Evolutionary conservation across 441 rosid genomes (phyloP).

Genomic region (Dalechampia spathulata): DNA sequence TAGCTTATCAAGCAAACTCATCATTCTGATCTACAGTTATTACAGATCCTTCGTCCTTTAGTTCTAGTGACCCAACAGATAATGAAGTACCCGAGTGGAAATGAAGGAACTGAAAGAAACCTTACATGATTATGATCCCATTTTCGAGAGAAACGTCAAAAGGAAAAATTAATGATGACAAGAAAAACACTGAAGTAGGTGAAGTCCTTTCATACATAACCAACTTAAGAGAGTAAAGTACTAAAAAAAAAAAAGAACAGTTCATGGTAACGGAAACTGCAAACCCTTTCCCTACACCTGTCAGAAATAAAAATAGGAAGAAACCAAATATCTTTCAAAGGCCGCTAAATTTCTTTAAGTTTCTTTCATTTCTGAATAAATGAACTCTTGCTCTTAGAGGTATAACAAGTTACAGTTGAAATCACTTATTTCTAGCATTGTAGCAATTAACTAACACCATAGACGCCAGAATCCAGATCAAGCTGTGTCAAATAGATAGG

Average conservation of each 20-base stretch:
- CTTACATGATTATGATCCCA: background rate
- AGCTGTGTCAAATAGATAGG: background rate
- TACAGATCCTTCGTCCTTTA: background rate
- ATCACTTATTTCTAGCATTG: background rate
- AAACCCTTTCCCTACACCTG: background rate
- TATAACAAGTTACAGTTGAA: background rate
- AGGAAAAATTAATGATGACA: background rate
- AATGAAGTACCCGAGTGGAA: background rate
- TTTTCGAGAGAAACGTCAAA: background rate
- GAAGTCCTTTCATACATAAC: background rate
- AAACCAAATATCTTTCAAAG: background rate
- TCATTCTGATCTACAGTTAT: background rate
- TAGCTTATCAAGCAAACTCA: too few species aligned
- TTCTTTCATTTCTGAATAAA: background rate
- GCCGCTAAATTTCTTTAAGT: background rate
- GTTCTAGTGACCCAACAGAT: background rate
- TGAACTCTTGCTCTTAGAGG: background rate
- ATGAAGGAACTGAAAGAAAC: background rate
- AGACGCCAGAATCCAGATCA: too few species aligned
- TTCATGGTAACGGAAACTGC: conserved; percentile 1
- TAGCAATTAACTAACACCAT: too few species aligned
- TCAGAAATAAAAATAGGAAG: background rate
- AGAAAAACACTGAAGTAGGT: background rate
- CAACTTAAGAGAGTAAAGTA: background rate
- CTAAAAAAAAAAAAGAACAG: background rate